Evolutionary conservation across 2,329 filamentous ascomycete species (phyloP), one percentile per base, ranked within the genome.

Genomic region (Xylariaceae sp.): DNA sequence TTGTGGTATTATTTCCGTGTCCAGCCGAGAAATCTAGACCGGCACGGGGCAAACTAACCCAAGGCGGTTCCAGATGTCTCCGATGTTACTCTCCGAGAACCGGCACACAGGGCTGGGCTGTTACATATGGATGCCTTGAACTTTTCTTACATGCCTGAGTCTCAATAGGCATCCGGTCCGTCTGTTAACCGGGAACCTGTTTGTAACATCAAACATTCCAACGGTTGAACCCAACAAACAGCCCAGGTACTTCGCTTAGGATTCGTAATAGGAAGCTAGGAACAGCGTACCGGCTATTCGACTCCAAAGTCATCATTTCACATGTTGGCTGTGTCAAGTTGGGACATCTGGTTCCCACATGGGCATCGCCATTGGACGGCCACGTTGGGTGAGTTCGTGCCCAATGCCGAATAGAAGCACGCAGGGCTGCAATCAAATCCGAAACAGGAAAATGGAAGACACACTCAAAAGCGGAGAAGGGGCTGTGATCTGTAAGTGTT

Each of bases 91-190:
- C 37, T 34, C 54, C 48, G 51, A 45, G 35, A 53, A 17, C 37
- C 50, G 18, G 37, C 3, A 9, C 37, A 4, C 11, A 41, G 37
- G 37, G 37, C 37, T 41, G 37, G 37, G 37, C 23, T 2, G 23
- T 30, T 30, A 30, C 23, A 30, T 30, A 30, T 30, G 23, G 23
- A 30, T 30, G 23, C 23, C 23, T 30, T 30, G 41, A 6, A n/a
- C 11, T 45, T 15, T 34, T 49, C 53, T 57, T 50, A 41, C 45
- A 49, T 60, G 18, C 63, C 63, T 57, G 57, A 11, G 49, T 58
- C 17, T 37, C 15, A n/a, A 13, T 61, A 56, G 61, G 61, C 51
- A 51, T 49, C 48, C 35, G 15, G 47, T 53, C 13, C 54, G 51
- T 9, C 13, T n/a, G 13, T n/a, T 10, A 55, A 7, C 39, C 35